These are phyloP conservation scores for Magnusiomyces suaveolens DNA, from an alignment of 1,139 yeast genomes.

Conservation along the genomic window DNA sequence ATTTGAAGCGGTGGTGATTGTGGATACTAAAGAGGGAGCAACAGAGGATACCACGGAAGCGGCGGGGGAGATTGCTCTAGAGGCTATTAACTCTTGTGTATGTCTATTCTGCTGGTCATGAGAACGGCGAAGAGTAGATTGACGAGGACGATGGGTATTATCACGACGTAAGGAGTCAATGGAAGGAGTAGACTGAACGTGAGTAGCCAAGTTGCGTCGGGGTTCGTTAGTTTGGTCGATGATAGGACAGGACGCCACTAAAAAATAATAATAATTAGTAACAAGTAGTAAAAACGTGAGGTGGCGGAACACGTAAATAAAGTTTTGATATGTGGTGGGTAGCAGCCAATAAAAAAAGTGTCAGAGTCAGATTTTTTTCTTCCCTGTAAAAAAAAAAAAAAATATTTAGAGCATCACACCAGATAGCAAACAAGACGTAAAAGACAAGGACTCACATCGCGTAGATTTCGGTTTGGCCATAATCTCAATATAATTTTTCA, in stretches of 20 bases:
- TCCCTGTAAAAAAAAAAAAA: no score
- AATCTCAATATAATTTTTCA: slow-evolving; percentile 61
- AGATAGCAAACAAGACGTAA: neutral
- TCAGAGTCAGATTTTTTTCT: neutral
- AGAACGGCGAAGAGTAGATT: neutral
- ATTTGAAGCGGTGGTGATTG: neutral
- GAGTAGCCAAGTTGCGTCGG: slow-evolving; percentile 1
- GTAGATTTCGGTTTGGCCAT: slow-evolving; percentile 9
- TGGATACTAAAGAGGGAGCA: neutral
- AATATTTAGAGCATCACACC: no score
- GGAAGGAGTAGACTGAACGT: neutral
- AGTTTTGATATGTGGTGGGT: neutral
- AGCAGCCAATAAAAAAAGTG: neutral
- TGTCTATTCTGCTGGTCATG: neutral
- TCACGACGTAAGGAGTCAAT: neutral
- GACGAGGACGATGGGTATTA: slow-evolving; percentile 7
- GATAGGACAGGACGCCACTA: no score
- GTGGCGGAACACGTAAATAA: no score
- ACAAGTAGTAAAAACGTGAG: no score
- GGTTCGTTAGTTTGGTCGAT: no score
- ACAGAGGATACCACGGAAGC: neutral
- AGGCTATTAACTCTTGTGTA: neutral
- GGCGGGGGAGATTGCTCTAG: neutral
- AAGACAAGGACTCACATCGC: slow-evolving; percentile 8
- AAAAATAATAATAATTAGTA: no score